Percentiles rank a stretch among this genome's conserved stretches.
phyloP scores from a whole-genome alignment of 306 rosid genomes.

The Ziziphus jujuba region DNA sequence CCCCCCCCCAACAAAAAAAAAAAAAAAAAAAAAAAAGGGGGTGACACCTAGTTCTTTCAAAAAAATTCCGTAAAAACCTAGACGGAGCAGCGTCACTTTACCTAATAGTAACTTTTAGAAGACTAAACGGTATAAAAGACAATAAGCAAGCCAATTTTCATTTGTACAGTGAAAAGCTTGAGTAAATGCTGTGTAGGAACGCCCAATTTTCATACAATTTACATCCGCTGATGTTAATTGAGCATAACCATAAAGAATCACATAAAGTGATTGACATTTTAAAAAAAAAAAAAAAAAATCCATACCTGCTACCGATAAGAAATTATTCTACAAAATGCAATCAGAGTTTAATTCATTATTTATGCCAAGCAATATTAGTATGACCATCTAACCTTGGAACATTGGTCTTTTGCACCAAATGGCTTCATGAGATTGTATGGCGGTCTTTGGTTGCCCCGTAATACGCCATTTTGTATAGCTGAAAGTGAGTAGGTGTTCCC shows the following conservation, averaged over 20 bases:
- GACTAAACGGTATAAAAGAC: not conserved
- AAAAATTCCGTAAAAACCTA: not conserved
- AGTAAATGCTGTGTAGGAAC: not conserved
- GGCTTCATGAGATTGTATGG: constrained; percentile 89
- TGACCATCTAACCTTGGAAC: constrained; percentile 47
- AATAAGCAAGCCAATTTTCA: not conserved
- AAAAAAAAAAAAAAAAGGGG: too few relatives aligned
- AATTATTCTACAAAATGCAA: too few relatives aligned
- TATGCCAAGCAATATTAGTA: not conserved
- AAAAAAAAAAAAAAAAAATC: too few relatives aligned
- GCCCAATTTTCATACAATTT: not conserved
- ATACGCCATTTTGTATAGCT: constrained; percentile 86
- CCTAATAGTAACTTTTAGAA: not conserved
- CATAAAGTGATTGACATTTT: not conserved
- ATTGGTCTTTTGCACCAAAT: constrained; percentile 77
- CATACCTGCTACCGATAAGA: too few relatives aligned
- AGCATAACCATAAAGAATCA: not conserved
- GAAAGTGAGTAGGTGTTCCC: constrained; percentile 86
- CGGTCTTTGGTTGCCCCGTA: constrained; percentile 89
- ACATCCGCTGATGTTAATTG: not conserved
- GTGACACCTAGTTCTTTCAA: not conserved
- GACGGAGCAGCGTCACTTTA: not conserved
- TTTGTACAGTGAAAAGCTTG: constrained; percentile 2
- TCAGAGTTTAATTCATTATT: not conserved
- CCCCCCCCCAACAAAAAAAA: too few relatives aligned